Conservation (phyloP, 2,329 filamentous ascomycete genomes). For the Parasarocladium wereldwijsianum region DNA sequence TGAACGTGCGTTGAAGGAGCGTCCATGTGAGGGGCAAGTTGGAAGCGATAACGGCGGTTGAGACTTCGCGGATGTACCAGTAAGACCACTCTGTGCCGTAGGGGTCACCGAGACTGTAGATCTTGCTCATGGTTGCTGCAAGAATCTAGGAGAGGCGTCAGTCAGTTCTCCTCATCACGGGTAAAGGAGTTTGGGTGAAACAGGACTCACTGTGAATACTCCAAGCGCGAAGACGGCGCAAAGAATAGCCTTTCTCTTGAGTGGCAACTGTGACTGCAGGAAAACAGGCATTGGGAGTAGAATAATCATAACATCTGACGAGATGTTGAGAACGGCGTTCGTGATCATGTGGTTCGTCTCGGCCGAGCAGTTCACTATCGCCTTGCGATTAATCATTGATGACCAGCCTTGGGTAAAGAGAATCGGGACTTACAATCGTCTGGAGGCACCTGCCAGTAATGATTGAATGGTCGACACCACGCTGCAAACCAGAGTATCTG, state of each 20-base stretch:
- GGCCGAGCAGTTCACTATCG: conserved; percentile 35
- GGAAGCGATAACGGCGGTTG: conserved; percentile 27
- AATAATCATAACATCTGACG: conserved; percentile 43
- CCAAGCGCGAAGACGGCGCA: conserved; percentile 28
- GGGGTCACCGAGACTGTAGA: conserved; percentile 24
- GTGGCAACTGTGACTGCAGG: conserved; percentile 28
- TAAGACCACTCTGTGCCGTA: conserved; percentile 24
- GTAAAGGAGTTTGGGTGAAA: not conserved
- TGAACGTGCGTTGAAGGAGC: conserved; percentile 22
- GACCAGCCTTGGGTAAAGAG: too few relatives aligned
- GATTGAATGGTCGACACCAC: conserved; percentile 39
- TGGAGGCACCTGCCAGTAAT: conserved; percentile 43
- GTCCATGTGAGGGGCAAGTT: conserved; percentile 29
- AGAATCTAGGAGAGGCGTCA: conserved; percentile 25
- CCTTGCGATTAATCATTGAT: conserved; percentile 6
- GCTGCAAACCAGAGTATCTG: conserved; percentile 33
- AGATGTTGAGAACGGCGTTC: conserved; percentile 42
- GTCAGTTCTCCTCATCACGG: too few relatives aligned
- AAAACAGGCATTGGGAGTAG: conserved; percentile 38
- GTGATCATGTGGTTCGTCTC: conserved; percentile 40
- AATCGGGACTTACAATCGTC: conserved; percentile 27
- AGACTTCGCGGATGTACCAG: conserved; percentile 31
- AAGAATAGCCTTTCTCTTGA: conserved; percentile 36
- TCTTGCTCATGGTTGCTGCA: conserved; percentile 31
- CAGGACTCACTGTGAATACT: conserved; percentile 23